Base-by-base conservation (phyloP, 2,329 filamentous ascomycete genomes). In the Acrocalymma vagum region DNA sequence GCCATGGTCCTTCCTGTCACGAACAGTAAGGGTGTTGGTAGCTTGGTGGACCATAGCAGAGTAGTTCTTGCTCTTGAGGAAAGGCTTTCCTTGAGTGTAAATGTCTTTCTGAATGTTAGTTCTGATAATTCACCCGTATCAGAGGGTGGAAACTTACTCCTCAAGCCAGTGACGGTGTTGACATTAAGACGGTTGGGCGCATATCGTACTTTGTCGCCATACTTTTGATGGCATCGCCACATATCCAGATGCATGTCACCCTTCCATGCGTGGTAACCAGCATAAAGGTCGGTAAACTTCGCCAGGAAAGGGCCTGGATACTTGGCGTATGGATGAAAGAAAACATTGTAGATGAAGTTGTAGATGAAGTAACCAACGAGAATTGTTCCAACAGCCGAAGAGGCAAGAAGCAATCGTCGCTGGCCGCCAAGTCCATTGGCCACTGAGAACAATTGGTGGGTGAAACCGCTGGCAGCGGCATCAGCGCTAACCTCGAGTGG, bases 261-360 rank as follows among this genome's bases (percentile, higher is more conserved):
- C 5, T 14, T 35, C 24, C 28, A 48, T 1, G 40, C 37, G 36
- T 55, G 41, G 25, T 53, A 55, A 1, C 20, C 40, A 7, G 45
- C 30, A 25, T 50, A 51, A 1, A 34, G 15, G 22, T 42, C 24
- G 8, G 48, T 52, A 15, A 46, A 21, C 17, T 44, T 46, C 2
- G 42, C 48, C 7, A 50, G 39, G 14, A 44, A 48, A 5, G 51
- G 51, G 5, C 51, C 51, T 6, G 51, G 51, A 24, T 53, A 48
- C 6, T 38, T 40, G 21, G 51, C 32, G 4, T 41, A 27, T 5
- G 51, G 48, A 33, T 55, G 51, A 13, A 39, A 42, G 32, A 25
- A 47, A 11, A 45, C 25, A 29, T 37, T 32, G 30, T 45, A 45
- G 18, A 47, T 38, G 22, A 46, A 13, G 23, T 43, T 31, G 21